These are phyloP conservation scores for Allomyces arbusculus DNA, from an alignment of 192 early-diverging fungal species.

Conservation along the genomic window DNA sequence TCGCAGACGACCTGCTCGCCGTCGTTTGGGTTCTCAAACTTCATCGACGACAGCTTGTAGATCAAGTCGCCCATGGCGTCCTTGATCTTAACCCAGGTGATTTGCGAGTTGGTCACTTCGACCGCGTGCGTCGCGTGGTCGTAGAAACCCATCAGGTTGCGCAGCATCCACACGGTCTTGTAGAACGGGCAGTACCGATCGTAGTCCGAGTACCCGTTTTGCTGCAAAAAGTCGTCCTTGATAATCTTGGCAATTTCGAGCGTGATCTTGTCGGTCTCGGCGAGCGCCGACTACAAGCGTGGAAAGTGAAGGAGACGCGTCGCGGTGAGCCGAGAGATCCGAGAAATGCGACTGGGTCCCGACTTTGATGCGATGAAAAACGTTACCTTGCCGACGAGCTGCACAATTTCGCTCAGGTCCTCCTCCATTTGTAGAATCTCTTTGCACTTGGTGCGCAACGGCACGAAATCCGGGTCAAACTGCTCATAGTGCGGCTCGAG, in stretches of 20 bases:
- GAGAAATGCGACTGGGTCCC: too few species aligned
- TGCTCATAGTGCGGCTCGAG: slow-evolving; percentile 88
- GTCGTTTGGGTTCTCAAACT: slow-evolving; percentile 97
- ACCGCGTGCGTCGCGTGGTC: slow-evolving; percentile 84
- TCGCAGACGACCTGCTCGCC: slow-evolving; percentile 73
- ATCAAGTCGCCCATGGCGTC: slow-evolving; percentile 78
- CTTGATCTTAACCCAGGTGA: slow-evolving; percentile 90
- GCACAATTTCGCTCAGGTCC: slow-evolving; percentile 97
- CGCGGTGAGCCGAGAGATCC: too few species aligned
- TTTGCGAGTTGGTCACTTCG: slow-evolving; percentile 66
- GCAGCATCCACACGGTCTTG: slow-evolving; percentile 96
- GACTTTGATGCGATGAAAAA: too few species aligned
- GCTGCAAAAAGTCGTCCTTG: slow-evolving; percentile 99
- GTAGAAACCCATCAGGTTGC: slow-evolving; percentile 95
- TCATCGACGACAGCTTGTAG: slow-evolving; percentile 97
- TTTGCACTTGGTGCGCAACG: slow-evolving; percentile 79
- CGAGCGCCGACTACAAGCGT: slow-evolving; percentile 35
- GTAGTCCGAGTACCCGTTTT: slow-evolving; percentile 97
- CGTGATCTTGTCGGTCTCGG: slow-evolving; percentile 96
- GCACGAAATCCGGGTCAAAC: slow-evolving; percentile 81
- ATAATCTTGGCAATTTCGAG: slow-evolving; percentile 92
- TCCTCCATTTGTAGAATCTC: slow-evolving; percentile 98
- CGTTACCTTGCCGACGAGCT: slow-evolving; percentile 96
- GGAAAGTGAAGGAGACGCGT: background rate
- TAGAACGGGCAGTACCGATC: slow-evolving; percentile 99